A percentile compares a stretch with the other conserved stretches of the same genome.
Conservation (phyloP, 371 early-diverging fungal genomes). For the Mortierella sp. region DNA sequence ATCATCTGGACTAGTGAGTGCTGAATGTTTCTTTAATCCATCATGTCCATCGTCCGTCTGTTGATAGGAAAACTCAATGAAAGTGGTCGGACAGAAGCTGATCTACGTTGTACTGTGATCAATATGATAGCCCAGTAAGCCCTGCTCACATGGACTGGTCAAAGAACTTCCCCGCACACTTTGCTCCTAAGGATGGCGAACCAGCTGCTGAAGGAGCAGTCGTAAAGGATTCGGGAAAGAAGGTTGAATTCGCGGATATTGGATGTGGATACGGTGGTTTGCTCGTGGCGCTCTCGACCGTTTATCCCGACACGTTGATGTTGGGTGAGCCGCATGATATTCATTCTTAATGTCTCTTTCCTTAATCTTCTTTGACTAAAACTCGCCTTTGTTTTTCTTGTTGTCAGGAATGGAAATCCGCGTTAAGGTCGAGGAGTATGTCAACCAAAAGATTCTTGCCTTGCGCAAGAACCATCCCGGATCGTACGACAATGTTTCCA, state of each 20-base stretch:
- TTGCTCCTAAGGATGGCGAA: conserved; percentile 60
- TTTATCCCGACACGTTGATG: conserved; percentile 92
- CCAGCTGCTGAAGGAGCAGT: conserved; percentile 53
- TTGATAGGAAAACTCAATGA: no score
- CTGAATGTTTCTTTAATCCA: no score
- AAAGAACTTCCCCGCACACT: conserved; percentile 84
- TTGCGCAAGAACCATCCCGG: conserved; percentile 85
- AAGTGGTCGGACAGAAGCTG: no score
- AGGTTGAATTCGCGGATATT: conserved; percentile 98
- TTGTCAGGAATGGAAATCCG: conserved; percentile 97
- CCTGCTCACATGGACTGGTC: conserved; percentile 95
- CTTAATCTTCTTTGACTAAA: background rate
- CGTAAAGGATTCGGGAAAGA: conserved; percentile 47
- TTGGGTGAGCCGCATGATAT: conserved; percentile 78
- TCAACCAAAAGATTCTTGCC: conserved; percentile 89
- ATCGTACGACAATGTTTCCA: conserved; percentile 93
- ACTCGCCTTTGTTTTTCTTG: no score
- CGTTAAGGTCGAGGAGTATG: conserved; percentile 96
- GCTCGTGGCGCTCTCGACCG: conserved; percentile 87
- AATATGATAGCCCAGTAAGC: conserved; percentile 74
- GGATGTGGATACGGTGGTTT: conserved; percentile 99
- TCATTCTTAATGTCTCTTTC: no score
- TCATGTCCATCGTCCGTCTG: no score
- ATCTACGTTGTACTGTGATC: background rate
- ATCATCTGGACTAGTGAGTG: conserved; percentile 89